A percentile compares a stretch with the other conserved stretches of the same genome.
These are phyloP conservation scores for Ganoderma sinense DNA, from an alignment of 1,284 basidiomycete species.

Conservation along the genomic window DNA sequence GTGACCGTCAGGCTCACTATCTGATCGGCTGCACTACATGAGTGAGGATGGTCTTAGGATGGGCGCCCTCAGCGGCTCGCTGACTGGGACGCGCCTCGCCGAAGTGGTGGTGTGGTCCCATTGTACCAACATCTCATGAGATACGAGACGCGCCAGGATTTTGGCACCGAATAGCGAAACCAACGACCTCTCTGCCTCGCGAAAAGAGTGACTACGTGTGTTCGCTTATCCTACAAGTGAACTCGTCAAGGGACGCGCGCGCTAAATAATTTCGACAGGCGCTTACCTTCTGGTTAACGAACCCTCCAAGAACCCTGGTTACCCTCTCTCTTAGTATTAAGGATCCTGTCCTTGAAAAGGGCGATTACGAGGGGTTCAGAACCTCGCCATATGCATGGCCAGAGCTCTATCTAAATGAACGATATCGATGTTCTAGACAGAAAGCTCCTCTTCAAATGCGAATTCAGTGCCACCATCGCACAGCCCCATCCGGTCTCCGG, in stretches of 20 bases:
- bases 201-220: neutral
- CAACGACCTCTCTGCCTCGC: neutral
- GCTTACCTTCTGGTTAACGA: neutral
- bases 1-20: neutral
- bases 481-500: neutral
- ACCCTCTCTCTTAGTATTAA: too few relatives aligned
- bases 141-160: neutral
- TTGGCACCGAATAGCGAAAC: neutral
- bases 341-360: too few relatives aligned
- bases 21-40: neutral
- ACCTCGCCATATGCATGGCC: neutral
- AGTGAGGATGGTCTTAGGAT: neutral
- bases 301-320: neutral
- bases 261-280: neutral
- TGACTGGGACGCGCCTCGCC: neutral
- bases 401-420: neutral
- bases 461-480: neutral
- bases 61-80: neutral
- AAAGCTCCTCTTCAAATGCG: neutral
- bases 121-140: neutral
- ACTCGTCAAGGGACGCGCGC: neutral
- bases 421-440: neutral
- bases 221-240: neutral
- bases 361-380: neutral
- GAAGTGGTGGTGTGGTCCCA: neutral